Percentiles rank a stretch among this genome's conserved stretches.
Evolutionary conservation across 2,329 filamentous ascomycete species (phyloP).

Genomic region (Calycina marina): DNA sequence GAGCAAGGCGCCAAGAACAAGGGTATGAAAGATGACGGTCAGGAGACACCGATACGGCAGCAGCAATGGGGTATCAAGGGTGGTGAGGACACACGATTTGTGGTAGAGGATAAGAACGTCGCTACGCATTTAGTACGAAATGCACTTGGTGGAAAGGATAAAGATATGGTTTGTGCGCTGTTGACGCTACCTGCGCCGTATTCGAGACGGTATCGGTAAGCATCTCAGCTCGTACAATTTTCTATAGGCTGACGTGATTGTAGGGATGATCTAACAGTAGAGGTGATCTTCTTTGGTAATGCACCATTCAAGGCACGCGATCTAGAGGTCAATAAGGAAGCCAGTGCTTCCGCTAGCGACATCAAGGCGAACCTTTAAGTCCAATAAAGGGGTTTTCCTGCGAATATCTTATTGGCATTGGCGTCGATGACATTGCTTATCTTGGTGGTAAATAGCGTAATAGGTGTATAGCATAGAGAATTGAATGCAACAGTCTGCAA

Average conservation of each 20-base stretch:
- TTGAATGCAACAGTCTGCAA: too few species aligned
- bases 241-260: slow-evolving; percentile 7
- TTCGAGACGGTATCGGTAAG: slow-evolving; percentile 76
- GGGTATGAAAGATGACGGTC: slow-evolving; percentile 40
- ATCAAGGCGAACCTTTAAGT: slow-evolving; percentile 21
- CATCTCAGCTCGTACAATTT: slow-evolving; percentile 4
- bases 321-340: slow-evolving; percentile 74
- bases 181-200: slow-evolving; percentile 86
- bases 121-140: slow-evolving; percentile 93
- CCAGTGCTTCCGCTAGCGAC: slow-evolving; percentile 42
- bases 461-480: too few species aligned
- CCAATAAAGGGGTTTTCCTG: too few species aligned
- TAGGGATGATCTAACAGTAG: slow-evolving; percentile 89
- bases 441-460: too few species aligned
- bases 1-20: slow-evolving; percentile 42
- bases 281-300: slow-evolving; percentile 96
- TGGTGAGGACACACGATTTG: slow-evolving; percentile 65
- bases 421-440: too few species aligned
- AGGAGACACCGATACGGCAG: slow-evolving; percentile 76
- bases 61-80: slow-evolving; percentile 79
- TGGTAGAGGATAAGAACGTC: slow-evolving; percentile 88
- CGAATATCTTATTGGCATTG: too few species aligned
- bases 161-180: slow-evolving; percentile 84
- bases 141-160: slow-evolving; percentile 81
- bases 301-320: slow-evolving; percentile 56